Evolutionary conservation across 257 asterid genomes (phyloP).

Genomic region (Solanum megistacrolobum): DNA sequence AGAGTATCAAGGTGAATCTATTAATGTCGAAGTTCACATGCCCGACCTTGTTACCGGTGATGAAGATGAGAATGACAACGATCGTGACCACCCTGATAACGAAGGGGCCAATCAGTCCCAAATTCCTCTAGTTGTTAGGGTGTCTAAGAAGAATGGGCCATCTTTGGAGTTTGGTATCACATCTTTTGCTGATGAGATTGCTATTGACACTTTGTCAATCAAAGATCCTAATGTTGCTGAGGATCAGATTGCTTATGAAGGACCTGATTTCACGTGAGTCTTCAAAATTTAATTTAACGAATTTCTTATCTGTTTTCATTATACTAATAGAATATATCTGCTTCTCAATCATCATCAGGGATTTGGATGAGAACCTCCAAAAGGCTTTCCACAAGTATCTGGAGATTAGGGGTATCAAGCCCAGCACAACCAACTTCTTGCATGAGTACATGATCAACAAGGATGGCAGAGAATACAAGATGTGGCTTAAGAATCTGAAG

Average conservation of each 20-base stretch:
- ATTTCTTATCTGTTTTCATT: neutral
- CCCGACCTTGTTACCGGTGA: slow-evolving; percentile 46
- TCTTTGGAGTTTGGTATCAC: slow-evolving; percentile 61
- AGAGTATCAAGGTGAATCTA: slow-evolving; percentile 54
- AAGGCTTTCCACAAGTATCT: slow-evolving; percentile 89
- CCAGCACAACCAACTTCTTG: slow-evolving; percentile 74
- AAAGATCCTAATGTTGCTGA: slow-evolving; percentile 44
- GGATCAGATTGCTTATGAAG: slow-evolving; percentile 76
- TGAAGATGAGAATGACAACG: slow-evolving; percentile 15
- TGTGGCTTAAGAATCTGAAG: slow-evolving; percentile 72
- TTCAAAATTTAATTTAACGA: neutral
- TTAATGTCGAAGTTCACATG: slow-evolving; percentile 67
- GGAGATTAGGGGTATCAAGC: slow-evolving; percentile 75
- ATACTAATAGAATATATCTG: neutral
- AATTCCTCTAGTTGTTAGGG: slow-evolving; percentile 56
- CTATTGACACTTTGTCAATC: slow-evolving; percentile 49
- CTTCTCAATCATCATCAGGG: slow-evolving; percentile 19
- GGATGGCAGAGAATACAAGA: slow-evolving; percentile 53
- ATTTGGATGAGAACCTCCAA: slow-evolving; percentile 93
- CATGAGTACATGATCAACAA: slow-evolving; percentile 74
- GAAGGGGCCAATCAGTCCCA: slow-evolving; percentile 20
- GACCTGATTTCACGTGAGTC: slow-evolving; percentile 76
- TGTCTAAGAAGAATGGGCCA: slow-evolving; percentile 55
- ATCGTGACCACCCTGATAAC: slow-evolving; percentile 10
- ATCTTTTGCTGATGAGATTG: slow-evolving; percentile 62